Evolutionary conservation across 2,329 filamentous ascomycete genomes (phyloP), one percentile per base, ranked within the genome.

Genomic region (Lasiodiplodia citricola): DNA sequence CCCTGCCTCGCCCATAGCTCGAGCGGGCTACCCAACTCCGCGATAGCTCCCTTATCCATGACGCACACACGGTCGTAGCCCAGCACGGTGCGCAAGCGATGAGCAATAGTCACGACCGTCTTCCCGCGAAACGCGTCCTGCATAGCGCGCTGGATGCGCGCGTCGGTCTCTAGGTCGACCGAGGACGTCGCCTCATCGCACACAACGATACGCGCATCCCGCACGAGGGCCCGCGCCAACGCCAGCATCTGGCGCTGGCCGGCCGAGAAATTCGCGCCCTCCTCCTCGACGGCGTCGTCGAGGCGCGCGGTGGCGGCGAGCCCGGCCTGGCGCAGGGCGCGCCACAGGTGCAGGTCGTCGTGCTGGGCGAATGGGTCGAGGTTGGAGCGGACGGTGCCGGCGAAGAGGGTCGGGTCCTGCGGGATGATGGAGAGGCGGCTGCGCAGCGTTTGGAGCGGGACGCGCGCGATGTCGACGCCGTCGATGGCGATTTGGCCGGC

Each of bases 231-330:
- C 0, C 96, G 90, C 0, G 94, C 94, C 1, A 99, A 86, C 1
- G 96, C 96, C 92, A 98, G 97, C 60, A 98, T 88, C 80, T 98
- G 96, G 3, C 96, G 89, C 82, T 98, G 95, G 7, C 95, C 95
- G 14, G 98, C 90, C 0, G 93, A 97, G 84, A 97, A 97, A 81
- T 98, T 98, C 70, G 97, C 86, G 0, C 96, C 96, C 81, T 97
- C 95, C 77, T 98, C 96, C 74, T 97, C 94, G 2, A 98, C 95
- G 2, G 88, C 76, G 18, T 87, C 91, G 80, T 98, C 95, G 23
- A 99, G 90, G 72, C 93, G 89, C 70, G 97, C 85, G 2, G 79
- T 79, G 3, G 86, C 80, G 3, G 93, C 87, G 1, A 96, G 85
- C 78, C 93, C 91, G 2, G 92, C 91, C 75, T 94, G 91, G 2